phyloP scores from a whole-genome alignment of 176 grass and related monocot species.

The Chrysopogon serrulatus region DNA sequence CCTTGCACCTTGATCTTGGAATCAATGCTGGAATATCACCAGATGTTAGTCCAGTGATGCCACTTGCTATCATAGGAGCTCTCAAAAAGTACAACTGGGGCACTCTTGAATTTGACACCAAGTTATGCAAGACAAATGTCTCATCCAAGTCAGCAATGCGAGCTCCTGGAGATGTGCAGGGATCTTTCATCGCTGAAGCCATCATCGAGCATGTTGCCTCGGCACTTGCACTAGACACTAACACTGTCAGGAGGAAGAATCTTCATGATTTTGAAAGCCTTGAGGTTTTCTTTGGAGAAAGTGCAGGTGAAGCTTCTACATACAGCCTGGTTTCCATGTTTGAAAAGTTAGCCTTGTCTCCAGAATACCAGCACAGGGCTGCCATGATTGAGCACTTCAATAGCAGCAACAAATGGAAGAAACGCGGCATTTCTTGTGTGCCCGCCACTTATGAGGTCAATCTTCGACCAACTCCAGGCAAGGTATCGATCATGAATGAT shows the following conservation, averaged over 20 bases:
- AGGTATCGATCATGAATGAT: constrained; percentile 84
- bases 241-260: constrained; percentile 60
- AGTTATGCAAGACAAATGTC: constrained; percentile 76
- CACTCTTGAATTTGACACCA: constrained; percentile 54
- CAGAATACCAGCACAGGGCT: constrained; percentile 43
- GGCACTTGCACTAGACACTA: constrained; percentile 41
- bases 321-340: constrained; percentile 78
- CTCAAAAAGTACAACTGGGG: constrained; percentile 93
- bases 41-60: constrained; percentile 30
- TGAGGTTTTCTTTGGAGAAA: constrained; percentile 28
- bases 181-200: constrained; percentile 87
- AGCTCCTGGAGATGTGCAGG: constrained; percentile 79
- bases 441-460: constrained; percentile 41
- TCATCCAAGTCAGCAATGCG: constrained; percentile 68
- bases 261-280: constrained; percentile 73
- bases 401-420: constrained; percentile 60
- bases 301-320: constrained; percentile 35
- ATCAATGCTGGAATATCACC: constrained; percentile 56
- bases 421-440: constrained; percentile 82
- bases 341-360: constrained; percentile 57
- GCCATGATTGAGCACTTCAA: constrained; percentile 46
- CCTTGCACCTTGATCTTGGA: constrained; percentile 55
- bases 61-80: not conserved
- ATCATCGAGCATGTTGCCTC: constrained; percentile 83
- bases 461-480: constrained; percentile 44